phyloP scores from a whole-genome alignment of 306 rosid genomes.

The Glycine tomentella region DNA sequence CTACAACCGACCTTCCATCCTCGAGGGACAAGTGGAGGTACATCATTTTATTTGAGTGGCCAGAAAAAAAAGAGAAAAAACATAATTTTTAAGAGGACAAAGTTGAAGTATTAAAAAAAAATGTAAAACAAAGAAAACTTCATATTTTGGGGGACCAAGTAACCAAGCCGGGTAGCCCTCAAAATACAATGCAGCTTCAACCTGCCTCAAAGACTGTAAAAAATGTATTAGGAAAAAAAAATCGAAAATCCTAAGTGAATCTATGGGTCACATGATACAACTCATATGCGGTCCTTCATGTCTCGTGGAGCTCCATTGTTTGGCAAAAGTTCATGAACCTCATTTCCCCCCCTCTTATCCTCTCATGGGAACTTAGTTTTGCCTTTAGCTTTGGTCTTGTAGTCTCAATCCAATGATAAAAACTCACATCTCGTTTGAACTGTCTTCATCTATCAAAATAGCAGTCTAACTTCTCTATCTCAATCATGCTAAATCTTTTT shows the following conservation, averaged over 20 bases:
- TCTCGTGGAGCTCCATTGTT: conserved; percentile 14
- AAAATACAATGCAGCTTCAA: background rate
- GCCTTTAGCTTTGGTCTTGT: conserved; percentile 27
- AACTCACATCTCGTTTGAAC: conserved; percentile 25
- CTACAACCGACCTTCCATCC: conserved; percentile 11
- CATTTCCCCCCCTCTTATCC: conserved; percentile 27
- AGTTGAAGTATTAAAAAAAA: background rate
- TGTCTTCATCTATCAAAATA: conserved; percentile 41
- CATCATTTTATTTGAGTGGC: conserved; percentile 3
- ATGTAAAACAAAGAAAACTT: background rate
- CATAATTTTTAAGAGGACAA: background rate
- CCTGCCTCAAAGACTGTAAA: background rate
- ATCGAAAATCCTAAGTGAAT: conserved; percentile 25
- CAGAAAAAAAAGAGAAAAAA: background rate
- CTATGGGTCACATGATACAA: conserved; percentile 51
- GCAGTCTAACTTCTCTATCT: conserved; percentile 42
- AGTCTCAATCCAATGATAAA: conserved; percentile 33
- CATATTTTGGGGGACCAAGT: background rate
- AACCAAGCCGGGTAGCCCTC: background rate
- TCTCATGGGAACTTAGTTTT: conserved; percentile 14
- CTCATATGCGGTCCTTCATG: conserved; percentile 51
- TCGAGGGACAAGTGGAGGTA: background rate
- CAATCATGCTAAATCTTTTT: conserved; percentile 39
- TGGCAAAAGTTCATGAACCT: conserved; percentile 33
- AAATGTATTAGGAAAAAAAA: background rate